Evolutionary conservation across 768 basidiomycete species (phyloP).

Genomic region (Daedaleopsis sinensis): DNA sequence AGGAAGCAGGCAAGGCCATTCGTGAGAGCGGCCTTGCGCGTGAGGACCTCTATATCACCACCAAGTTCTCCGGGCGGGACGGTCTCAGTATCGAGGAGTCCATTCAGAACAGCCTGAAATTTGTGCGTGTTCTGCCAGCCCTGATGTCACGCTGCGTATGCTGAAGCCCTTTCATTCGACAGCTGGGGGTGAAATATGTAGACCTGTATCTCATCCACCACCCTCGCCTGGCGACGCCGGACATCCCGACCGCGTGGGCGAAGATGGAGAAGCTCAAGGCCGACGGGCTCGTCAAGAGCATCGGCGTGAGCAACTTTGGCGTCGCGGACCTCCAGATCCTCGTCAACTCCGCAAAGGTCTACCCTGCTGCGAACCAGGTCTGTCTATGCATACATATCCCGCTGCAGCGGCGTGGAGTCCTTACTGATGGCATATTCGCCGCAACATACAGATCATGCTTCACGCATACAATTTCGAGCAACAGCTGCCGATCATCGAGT

Average conservation of each 20-base stretch:
- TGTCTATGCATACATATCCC: slow-evolving; percentile 13
- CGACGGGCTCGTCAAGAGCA: slow-evolving; percentile 65
- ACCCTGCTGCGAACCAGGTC: slow-evolving; percentile 72
- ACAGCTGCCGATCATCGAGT: slow-evolving; percentile 60
- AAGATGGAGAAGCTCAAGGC: slow-evolving; percentile 62
- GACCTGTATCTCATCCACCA: slow-evolving; percentile 75
- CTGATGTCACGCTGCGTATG: neutral
- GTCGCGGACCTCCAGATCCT: slow-evolving; percentile 56
- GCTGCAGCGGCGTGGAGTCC: no score
- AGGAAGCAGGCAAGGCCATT: slow-evolving; percentile 51
- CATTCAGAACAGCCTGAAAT: slow-evolving; percentile 57
- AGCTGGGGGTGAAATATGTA: slow-evolving; percentile 68
- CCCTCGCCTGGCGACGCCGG: slow-evolving; percentile 54
- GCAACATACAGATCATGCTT: slow-evolving; percentile 54
- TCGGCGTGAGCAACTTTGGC: slow-evolving; percentile 73
- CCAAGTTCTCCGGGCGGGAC: slow-evolving; percentile 59
- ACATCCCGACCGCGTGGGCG: slow-evolving; percentile 65
- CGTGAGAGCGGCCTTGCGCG: slow-evolving; percentile 59
- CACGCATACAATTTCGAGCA: slow-evolving; percentile 69
- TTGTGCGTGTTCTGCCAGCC: slow-evolving; percentile 40
- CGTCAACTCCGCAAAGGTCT: slow-evolving; percentile 60
- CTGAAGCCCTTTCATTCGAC: neutral
- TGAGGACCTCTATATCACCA: slow-evolving; percentile 64
- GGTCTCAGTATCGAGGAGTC: slow-evolving; percentile 57
- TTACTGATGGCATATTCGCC: neutral